Evolutionary conservation across 202 grass and related monocot species (phyloP).

Genomic region (Cymbopogon flexuosus): DNA sequence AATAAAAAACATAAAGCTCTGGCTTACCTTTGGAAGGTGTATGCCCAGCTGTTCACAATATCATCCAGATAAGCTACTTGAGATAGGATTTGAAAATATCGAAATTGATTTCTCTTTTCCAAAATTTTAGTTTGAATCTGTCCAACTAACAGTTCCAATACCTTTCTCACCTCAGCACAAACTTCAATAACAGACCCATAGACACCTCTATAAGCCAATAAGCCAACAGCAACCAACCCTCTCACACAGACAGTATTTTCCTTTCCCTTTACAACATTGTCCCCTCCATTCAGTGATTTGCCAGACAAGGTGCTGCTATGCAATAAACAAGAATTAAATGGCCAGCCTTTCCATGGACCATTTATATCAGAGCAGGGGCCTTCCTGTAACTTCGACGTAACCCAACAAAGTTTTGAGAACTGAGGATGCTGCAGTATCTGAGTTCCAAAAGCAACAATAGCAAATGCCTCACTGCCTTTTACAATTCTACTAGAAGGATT

Average conservation of each 20-base stretch:
- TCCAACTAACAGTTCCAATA: constrained; percentile 76
- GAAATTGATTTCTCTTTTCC: constrained; percentile 58
- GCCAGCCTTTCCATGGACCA: constrained; percentile 96
- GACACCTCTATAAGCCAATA: constrained; percentile 77
- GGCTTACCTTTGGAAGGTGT: constrained; percentile 68
- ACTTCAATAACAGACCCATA: constrained; percentile 79
- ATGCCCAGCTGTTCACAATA: constrained; percentile 80
- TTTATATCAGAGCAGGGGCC: constrained; percentile 78
- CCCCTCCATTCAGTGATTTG: constrained; percentile 52
- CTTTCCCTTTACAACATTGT: constrained; percentile 45
- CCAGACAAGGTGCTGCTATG: constrained; percentile 37
- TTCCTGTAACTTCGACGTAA: constrained; percentile 79
- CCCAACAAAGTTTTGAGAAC: constrained; percentile 94
- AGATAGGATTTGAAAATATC: constrained; percentile 69
- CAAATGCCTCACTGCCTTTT: constrained; percentile 51
- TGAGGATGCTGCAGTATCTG: constrained; percentile 84
- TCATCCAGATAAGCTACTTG: constrained; percentile 92
- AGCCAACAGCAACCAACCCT: constrained; percentile 83
- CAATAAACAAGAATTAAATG: constrained; percentile 90
- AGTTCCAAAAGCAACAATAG: constrained; percentile 76
- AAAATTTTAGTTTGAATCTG: constrained; percentile 66
- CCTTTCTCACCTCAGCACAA: constrained; percentile 79
- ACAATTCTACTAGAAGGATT: constrained; percentile 43
- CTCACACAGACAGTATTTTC: constrained; percentile 55
- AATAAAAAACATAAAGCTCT: constrained; percentile 34